A percentile compares a stretch with the other conserved stretches of the same genome.
Evolutionary conservation across 768 basidiomycete genomes (phyloP).

Genomic region (Peribolospora baueri): DNA sequence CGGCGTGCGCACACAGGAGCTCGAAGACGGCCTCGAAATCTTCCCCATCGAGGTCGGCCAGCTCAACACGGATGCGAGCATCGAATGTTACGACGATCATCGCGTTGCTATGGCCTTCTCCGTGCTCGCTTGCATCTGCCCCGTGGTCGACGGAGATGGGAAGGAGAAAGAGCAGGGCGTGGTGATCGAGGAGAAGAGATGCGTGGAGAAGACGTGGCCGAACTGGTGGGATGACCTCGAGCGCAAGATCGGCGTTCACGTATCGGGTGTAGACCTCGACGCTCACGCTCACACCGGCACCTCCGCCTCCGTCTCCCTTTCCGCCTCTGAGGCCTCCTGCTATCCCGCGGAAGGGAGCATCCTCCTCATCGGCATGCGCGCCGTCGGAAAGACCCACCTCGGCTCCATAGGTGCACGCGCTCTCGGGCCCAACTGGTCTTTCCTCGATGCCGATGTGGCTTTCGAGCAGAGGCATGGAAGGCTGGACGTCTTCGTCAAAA

Average conservation of each 20-base stretch:
- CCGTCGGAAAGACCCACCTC: conserved; percentile 79
- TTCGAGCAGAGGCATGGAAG: conserved; percentile 38
- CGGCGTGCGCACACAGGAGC: conserved; percentile 70
- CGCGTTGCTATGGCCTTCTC: conserved; percentile 97
- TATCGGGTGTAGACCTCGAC: conserved; percentile 58
- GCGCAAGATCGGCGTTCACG: conserved; percentile 82
- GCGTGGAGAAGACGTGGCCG: conserved; percentile 99
- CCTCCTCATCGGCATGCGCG: conserved; percentile 82
- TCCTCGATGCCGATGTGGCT: conserved; percentile 62
- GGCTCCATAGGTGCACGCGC: conserved; percentile 49
- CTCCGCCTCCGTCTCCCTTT: conserved; percentile 19
- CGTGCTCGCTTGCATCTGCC: conserved; percentile 50
- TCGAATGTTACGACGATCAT: conserved; percentile 96
- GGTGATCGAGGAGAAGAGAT: conserved; percentile 78
- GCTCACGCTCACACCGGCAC: conserved; percentile 19
- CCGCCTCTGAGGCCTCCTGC: conserved; percentile 23
- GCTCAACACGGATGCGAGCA: conserved; percentile 44
- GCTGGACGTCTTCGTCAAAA: conserved; percentile 39
- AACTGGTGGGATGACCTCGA: conserved; percentile 99
- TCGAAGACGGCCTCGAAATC: conserved; percentile 77
- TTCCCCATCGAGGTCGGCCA: conserved; percentile 44
- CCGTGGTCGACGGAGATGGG: conserved; percentile 17
- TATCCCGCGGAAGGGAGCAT: conserved; percentile 23
- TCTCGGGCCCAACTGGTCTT: conserved; percentile 34
- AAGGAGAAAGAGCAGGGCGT: conserved; percentile 20